These are phyloP conservation scores for Carpinus viminea DNA, from an alignment of 306 rosid species.

Conservation along the genomic window DNA sequence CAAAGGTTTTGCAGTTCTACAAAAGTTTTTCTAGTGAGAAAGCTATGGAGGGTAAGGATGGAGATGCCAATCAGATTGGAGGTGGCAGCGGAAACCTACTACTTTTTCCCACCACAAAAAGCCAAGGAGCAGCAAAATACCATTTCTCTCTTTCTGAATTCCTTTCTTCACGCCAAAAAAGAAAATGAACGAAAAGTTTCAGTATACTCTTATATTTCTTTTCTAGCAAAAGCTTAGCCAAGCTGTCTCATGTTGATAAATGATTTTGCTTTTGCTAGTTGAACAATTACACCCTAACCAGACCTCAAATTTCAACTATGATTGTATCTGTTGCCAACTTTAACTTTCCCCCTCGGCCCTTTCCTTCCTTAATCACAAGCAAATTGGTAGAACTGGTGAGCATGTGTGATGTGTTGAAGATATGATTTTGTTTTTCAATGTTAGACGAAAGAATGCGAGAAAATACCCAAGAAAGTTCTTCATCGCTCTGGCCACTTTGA, in stretches of 20 bases:
- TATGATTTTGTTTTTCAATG: too few species aligned
- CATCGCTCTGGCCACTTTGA: too few species aligned
- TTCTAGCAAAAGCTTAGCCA: not conserved
- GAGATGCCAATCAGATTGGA: slow-evolving; percentile 11
- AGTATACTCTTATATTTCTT: not conserved
- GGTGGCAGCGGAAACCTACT: slow-evolving; percentile 5
- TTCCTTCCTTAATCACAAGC: too few species aligned
- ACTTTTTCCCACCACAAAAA: not conserved
- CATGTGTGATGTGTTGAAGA: too few species aligned
- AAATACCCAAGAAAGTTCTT: too few species aligned
- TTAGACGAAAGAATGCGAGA: too few species aligned
- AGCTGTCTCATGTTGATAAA: not conserved
- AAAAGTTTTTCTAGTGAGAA: slow-evolving; percentile 20
- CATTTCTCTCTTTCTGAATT: slow-evolving; percentile 21
- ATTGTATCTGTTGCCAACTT: too few species aligned
- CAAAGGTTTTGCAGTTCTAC: slow-evolving; percentile 43
- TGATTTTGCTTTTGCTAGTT: not conserved
- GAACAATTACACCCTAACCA: not conserved
- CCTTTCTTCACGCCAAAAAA: slow-evolving; percentile 12
- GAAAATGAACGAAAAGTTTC: slow-evolving; percentile 24
- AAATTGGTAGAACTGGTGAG: too few species aligned
- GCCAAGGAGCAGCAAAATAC: not conserved
- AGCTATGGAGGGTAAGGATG: slow-evolving; percentile 8
- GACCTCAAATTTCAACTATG: not conserved
- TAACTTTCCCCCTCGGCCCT: too few species aligned